Percentiles rank a stretch among this genome's conserved stretches.
These are phyloP conservation scores for Schizonepeta tenuifolia DNA, from an alignment of 257 asterid species.

Conservation along the genomic window DNA sequence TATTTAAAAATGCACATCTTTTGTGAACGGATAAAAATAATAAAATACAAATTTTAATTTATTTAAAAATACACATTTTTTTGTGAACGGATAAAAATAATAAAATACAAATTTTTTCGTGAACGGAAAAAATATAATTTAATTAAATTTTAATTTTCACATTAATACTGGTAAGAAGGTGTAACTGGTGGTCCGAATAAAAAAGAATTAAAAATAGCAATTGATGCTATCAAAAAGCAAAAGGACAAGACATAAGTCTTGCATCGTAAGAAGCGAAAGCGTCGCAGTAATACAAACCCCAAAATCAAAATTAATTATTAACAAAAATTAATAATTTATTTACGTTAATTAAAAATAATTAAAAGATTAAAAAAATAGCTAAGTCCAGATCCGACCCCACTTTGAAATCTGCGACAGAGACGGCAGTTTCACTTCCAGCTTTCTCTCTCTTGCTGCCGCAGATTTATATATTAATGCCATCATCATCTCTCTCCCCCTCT, in stretches of 20 bases:
- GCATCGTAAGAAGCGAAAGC: constrained; percentile 46
- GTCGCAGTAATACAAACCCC: constrained; percentile 18
- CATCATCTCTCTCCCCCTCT: background rate
- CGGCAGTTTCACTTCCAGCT: constrained; percentile 58
- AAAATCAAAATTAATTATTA: no score
- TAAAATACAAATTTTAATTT: no score
- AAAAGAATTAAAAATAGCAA: background rate
- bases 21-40: no score
- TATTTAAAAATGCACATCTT: no score
- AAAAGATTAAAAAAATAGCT: background rate
- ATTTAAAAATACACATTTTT: no score
- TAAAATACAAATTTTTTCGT: no score
- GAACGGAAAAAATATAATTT: no score
- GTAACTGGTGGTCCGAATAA: constrained; percentile 16
- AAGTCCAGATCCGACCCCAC: constrained; percentile 59
- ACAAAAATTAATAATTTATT: no score
- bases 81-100: no score
- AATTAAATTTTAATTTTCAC: no score
- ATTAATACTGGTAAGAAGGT: no score
- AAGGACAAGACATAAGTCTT: constrained; percentile 56
- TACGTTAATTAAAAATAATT: background rate
- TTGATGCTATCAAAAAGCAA: constrained; percentile 47
- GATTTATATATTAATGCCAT: constrained; percentile 29
- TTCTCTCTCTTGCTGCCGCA: constrained; percentile 24
- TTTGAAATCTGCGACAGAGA: constrained; percentile 63